Conservation (phyloP, 2,329 filamentous ascomycete genomes). For the Colletotrichum spinosum region DNA sequence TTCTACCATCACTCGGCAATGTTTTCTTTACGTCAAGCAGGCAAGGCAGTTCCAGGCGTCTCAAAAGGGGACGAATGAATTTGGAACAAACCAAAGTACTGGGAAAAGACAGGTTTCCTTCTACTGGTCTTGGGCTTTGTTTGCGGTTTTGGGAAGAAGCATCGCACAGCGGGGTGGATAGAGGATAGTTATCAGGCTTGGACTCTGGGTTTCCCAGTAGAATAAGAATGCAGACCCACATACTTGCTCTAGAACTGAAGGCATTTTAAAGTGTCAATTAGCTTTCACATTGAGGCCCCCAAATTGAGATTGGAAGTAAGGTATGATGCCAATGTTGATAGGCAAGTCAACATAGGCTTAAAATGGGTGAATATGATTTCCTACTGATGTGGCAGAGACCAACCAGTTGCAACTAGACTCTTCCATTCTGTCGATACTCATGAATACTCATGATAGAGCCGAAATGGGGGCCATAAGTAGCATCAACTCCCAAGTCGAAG, state of each 20-base stretch:
- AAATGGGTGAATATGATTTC: too few relatives aligned
- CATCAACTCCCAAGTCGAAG: neutral
- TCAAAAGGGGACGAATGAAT: slow-evolving; percentile 10
- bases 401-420: too few relatives aligned
- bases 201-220: slow-evolving; percentile 32
- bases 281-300: neutral
- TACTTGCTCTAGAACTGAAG: slow-evolving; percentile 24
- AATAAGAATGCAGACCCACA: slow-evolving; percentile 21
- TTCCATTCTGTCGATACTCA: too few relatives aligned
- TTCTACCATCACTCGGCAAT: slow-evolving; percentile 14
- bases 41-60: slow-evolving; percentile 35
- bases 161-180: slow-evolving; percentile 14
- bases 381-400: too few relatives aligned
- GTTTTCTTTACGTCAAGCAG: slow-evolving; percentile 19
- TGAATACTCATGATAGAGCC: too few relatives aligned
- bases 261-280: slow-evolving; percentile 6
- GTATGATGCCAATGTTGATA: too few relatives aligned
- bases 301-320: too few relatives aligned
- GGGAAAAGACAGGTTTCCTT: slow-evolving; percentile 14
- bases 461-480: too few relatives aligned
- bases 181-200: slow-evolving; percentile 14
- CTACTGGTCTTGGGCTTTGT: slow-evolving; percentile 20
- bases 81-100: slow-evolving; percentile 14
- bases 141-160: slow-evolving; percentile 15
- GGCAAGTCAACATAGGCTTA: too few relatives aligned